Evolutionary conservation across 1,139 yeast species (phyloP), one percentile per base, ranked within the genome.

Genomic region (Yamadazyma buinensis): DNA sequence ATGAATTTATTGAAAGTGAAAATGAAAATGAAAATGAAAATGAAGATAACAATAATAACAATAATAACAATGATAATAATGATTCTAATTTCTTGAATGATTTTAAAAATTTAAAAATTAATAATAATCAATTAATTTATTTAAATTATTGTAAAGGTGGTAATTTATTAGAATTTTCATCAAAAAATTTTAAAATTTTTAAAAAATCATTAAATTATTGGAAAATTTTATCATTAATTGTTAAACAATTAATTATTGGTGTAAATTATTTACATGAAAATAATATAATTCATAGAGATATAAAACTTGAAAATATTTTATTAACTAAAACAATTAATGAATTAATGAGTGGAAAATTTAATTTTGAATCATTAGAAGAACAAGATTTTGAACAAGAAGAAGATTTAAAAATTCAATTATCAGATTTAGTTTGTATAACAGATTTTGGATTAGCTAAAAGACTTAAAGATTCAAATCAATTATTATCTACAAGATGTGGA

Each of bases 361-460:
- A 17, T 17, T 7, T 7, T 5, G 28, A 36, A 12, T 23, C 38
- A 17, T 7, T 17, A 7, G 19, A 17, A 17, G 5, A 5, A 5
- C 19, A 17, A 17, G 5, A 5, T 5, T 17, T 7, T 17, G 19
- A 17, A 17, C 19, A 17, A 17, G 5, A 5, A 17, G 19, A 30
- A 7, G 23, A 30, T 17, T 44, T 45, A 11, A 19, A 23, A n/a
- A 15, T 14, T 15, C 7, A 10, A 10, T 46, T 45, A 26, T 33
- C 47, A 10, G 65, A 81, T 3, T 42, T 86, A 3, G 72, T 80
- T 1, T 80, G 84, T 24, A 57, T 92, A 28, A 82, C 95, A 0
- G 98, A 92, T 62, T 80, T 92, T 59, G 98, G 98, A 0, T 69
- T 92, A 19, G 83, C 95, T 11, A 80, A 87, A 47, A 64, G 68